Base-by-base conservation (phyloP, 495 filamentous ascomycete species). In the Diplogelasinospora grovesii region DNA sequence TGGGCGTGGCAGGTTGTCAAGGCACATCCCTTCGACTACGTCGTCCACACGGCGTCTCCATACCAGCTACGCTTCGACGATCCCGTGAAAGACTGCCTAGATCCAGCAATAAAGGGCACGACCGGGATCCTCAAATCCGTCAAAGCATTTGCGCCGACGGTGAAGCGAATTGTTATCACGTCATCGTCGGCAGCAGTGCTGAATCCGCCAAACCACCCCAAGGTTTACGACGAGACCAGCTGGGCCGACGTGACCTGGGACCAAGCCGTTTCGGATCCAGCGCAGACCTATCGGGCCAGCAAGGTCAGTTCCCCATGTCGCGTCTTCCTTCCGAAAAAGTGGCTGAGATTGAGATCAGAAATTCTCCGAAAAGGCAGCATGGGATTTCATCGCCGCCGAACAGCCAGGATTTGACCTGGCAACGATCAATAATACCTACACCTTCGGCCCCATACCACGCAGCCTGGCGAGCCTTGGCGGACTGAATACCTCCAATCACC, bases 401-500 rank as follows among this genome's bases (percentile, higher is more conserved):
- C 31, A 38, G n/a, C 64, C 64, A 2, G 41, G 39, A 5, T 73
- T 71, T 42, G 52, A 60, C 33, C 48, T 74, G 18, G 63, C 61
- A 13, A 59, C 59, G 22, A 68, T 73, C 22, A 68, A 69, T 41
- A 60, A 60, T 46, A 68, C 64, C 1, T 69, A 60, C 45, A 65
- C 62, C 0, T 73, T 69, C 25, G 69, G 69, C 0, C 68, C 69
- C 0, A 24, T 70, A 7, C 66, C 57, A 10, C 52, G 63, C 9
- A 60, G 43, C 28, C 52, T 69, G 0, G 22, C 50, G 5, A 41
- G 28, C 6, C 50, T 60, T 1, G 46, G 45, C 9, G 39, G 24
- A 2, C 45, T 73, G 26, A 71, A 74, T 52, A 66, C 64, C 3
- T 71, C 69, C n/a, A 74, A 73, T 45, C 56, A 59, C 7, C 57